These are phyloP conservation scores for Flaveria ramosissima DNA, from an alignment of 129 eudicot genomes.

Conservation along the genomic window DNA sequence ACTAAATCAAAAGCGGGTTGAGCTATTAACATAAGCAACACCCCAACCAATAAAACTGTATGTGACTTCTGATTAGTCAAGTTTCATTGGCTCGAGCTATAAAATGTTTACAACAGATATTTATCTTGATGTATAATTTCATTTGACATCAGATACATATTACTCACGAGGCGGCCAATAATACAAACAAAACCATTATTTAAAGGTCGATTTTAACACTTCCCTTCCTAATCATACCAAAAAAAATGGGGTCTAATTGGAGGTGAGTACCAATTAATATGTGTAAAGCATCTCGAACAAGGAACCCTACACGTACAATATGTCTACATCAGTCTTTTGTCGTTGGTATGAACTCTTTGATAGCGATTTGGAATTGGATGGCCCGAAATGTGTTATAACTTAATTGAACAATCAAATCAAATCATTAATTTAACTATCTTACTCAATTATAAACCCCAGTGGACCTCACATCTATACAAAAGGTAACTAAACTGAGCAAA, in stretches of 20 bases:
- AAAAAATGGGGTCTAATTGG: constrained; percentile 13
- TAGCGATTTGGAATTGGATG: constrained; percentile 31
- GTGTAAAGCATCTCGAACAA: constrained; percentile 14
- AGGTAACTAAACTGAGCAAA: constrained; percentile 11
- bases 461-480: constrained; percentile 27
- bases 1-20: no score
- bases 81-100: no score
- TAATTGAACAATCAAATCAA: constrained; percentile 33
- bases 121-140: no score
- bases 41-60: no score
- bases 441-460: constrained; percentile 33
- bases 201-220: constrained; percentile 6
- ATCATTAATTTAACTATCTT: constrained; percentile 35
- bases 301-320: constrained; percentile 34
- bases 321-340: constrained; percentile 28
- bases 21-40: no score
- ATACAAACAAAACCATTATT: background rate
- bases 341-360: constrained; percentile 35
- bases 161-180: no score
- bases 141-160: no score
- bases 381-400: constrained; percentile 28
- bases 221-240: background rate
- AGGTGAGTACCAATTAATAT: constrained; percentile 19
- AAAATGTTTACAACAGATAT: no score
- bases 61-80: no score